These are phyloP conservation scores for Basidioascus undulatus DNA, from an alignment of 768 basidiomycete species.

Conservation along the genomic window DNA sequence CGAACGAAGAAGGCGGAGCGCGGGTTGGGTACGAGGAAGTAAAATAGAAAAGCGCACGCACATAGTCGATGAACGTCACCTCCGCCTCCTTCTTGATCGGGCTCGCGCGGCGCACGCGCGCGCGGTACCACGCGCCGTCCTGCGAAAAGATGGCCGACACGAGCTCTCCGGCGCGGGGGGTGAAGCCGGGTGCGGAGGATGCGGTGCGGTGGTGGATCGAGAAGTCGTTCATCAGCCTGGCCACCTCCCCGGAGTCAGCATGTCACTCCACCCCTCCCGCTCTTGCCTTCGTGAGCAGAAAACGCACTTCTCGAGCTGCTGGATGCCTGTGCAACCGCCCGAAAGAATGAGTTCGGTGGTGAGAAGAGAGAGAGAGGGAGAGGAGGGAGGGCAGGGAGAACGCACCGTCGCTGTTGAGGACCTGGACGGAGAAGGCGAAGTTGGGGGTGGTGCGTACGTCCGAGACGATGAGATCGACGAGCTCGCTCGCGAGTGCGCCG, in stretches of 20 bases:
- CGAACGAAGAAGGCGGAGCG: background rate
- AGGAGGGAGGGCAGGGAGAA: too few relatives aligned
- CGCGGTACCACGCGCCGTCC: constrained; percentile 84
- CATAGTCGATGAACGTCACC: constrained; percentile 55
- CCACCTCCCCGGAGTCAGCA: too few relatives aligned
- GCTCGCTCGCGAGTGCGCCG: constrained; percentile 43
- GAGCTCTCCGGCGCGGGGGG: constrained; percentile 62
- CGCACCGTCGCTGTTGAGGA: constrained; percentile 70
- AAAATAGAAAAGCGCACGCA: background rate
- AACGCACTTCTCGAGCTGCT: constrained; percentile 72
- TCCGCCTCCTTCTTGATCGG: constrained; percentile 80
- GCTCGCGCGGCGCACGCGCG: constrained; percentile 65
- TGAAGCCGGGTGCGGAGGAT: constrained; percentile 34
- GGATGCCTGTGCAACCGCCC: constrained; percentile 36
- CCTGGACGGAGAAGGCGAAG: constrained; percentile 75
- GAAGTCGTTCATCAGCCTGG: constrained; percentile 85
- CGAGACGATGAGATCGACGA: constrained; percentile 76
- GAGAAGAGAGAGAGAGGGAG: too few relatives aligned
- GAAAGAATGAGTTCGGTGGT: background rate
- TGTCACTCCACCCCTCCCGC: too few relatives aligned
- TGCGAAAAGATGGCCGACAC: constrained; percentile 79
- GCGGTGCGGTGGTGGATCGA: constrained; percentile 56
- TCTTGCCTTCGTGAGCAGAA: too few relatives aligned
- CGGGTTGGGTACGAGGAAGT: background rate
- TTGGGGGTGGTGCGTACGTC: constrained; percentile 40